phyloP scores from a whole-genome alignment of 805 yeast species.

The Wickerhamomyces mucosus region DNA sequence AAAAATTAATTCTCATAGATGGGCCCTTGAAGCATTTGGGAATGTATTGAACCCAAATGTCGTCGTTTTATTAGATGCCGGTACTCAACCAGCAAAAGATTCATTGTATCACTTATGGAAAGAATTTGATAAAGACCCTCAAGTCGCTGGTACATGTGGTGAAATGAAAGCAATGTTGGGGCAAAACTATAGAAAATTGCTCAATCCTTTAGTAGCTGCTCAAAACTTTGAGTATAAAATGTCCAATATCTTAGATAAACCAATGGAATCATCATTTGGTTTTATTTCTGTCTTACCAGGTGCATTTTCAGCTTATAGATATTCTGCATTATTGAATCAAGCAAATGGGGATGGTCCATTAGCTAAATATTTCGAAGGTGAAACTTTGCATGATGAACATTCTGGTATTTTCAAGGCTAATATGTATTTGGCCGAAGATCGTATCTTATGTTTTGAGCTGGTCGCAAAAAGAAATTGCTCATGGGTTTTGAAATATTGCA shows the following conservation, averaged over 20 bases:
- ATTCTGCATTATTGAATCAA: conserved; percentile 59
- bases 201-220: conserved; percentile 89
- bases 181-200: conserved; percentile 37
- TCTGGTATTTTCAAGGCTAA: conserved; percentile 86
- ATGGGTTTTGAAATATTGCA: conserved; percentile 80
- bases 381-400: conserved; percentile 55
- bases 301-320: conserved; percentile 92
- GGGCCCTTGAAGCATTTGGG: conserved; percentile 93
- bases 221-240: conserved; percentile 96
- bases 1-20: conserved; percentile 91
- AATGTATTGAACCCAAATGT: conserved; percentile 75
- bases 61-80: conserved; percentile 83
- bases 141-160: conserved; percentile 97
- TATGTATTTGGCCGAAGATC: conserved; percentile 96
- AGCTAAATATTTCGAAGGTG: conserved; percentile 88
- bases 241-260: conserved; percentile 90
- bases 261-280: conserved; percentile 91
- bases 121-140: conserved; percentile 62
- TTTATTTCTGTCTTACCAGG: conserved; percentile 93
- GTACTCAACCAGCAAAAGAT: conserved; percentile 81
- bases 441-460: conserved; percentile 89
- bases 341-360: conserved; percentile 76
- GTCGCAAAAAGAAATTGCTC: conserved; percentile 72
- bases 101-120: conserved; percentile 88
- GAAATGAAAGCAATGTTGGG: conserved; percentile 88